These are phyloP conservation scores for Zygnema cylindricum DNA, from an alignment of 139 green algal species.

Conservation along the genomic window DNA sequence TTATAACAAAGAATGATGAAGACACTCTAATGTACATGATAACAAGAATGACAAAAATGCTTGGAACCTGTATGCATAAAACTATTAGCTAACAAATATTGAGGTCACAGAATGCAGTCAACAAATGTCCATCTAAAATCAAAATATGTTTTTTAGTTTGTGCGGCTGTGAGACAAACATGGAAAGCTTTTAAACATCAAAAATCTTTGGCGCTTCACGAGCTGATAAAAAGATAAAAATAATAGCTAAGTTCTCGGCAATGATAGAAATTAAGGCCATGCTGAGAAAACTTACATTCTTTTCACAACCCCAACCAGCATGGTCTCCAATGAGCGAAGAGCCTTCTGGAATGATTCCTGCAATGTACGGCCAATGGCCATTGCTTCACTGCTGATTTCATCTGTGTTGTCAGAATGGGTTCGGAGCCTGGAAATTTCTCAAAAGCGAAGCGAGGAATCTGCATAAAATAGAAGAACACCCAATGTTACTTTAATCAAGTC, in stretches of 20 bases:
- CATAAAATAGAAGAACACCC: too few species aligned
- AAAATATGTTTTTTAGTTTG: background rate
- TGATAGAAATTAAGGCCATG: too few species aligned
- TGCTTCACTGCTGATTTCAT: conserved; percentile 90
- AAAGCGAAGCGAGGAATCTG: conserved; percentile 93
- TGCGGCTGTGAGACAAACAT: background rate
- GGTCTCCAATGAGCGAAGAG: conserved; percentile 90
- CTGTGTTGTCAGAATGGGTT: conserved; percentile 88
- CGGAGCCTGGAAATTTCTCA: conserved; percentile 97
- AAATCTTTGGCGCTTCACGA: background rate
- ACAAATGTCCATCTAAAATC: too few species aligned
- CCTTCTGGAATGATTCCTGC: conserved; percentile 97
- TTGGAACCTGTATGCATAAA: too few species aligned
- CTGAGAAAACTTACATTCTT: background rate
- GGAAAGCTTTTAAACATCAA: background rate
- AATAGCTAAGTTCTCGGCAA: too few species aligned
- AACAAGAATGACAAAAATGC: too few species aligned
- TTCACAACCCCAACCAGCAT: conserved; percentile 60
- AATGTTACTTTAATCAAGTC: too few species aligned
- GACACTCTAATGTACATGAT: background rate
- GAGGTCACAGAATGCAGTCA: too few species aligned
- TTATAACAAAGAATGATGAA: too few species aligned
- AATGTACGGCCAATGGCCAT: conserved; percentile 99
- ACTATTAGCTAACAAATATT: too few species aligned
- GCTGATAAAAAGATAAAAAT: background rate